These are phyloP conservation scores for Cryptomeria japonica DNA, from an alignment of 75 land plant species.

Conservation along the genomic window DNA sequence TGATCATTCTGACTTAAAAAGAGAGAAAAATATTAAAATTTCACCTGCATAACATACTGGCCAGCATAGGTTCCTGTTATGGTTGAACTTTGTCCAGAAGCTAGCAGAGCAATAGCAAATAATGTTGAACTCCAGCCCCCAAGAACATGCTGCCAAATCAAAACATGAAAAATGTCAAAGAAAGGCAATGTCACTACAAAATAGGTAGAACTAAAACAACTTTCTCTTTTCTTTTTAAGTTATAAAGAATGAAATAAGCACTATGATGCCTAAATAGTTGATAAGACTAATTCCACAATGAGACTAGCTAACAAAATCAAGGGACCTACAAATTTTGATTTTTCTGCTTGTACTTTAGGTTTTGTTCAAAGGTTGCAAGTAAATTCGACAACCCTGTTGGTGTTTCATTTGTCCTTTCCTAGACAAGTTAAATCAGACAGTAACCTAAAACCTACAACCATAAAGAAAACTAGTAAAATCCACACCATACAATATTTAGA, in stretches of 20 bases:
- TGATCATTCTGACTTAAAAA: neutral
- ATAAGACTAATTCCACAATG: neutral
- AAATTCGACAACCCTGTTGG: neutral
- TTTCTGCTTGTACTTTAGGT: neutral
- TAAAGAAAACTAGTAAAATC: no score
- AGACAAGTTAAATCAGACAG: no score
- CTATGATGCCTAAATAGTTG: neutral
- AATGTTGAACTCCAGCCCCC: constrained; percentile 61
- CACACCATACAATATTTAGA: no score
- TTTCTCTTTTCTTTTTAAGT: neutral
- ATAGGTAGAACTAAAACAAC: neutral
- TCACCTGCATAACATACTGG: constrained; percentile 87
- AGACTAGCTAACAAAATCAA: neutral
- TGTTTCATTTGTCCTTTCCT: no score
- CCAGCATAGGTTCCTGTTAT: constrained; percentile 97
- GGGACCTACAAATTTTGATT: neutral
- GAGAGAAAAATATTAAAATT: neutral
- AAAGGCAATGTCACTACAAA: neutral
- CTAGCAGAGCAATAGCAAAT: constrained; percentile 74
- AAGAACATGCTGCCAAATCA: constrained; percentile 65
- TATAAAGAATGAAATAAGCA: neutral
- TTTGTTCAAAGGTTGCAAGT: neutral
- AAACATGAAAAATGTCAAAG: neutral
- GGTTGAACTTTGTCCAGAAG: constrained; percentile 93
- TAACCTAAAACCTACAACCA: no score